Percentiles rank a stretch among this genome's conserved stretches.
Conservation (phyloP, 148 eudicot species). For the Fagopyrum homotropicum region DNA sequence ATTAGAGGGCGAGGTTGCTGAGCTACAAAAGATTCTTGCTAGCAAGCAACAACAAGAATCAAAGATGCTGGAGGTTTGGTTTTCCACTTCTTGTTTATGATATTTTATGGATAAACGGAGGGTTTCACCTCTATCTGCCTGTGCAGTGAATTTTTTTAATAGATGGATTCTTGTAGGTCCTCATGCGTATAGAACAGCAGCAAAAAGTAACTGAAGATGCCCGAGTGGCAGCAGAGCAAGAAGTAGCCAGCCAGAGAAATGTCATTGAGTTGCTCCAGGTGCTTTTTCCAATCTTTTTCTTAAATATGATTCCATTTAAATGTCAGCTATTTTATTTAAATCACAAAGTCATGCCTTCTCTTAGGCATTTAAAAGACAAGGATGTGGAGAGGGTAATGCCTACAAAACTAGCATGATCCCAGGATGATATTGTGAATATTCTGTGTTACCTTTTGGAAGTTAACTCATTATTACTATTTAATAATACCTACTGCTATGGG, state of each 20-base stretch:
- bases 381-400: background rate
- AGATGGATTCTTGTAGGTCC: constrained; percentile 35
- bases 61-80: constrained; percentile 70
- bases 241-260: constrained; percentile 60
- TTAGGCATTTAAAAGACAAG: background rate
- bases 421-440: background rate
- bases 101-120: background rate
- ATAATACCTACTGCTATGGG: too few relatives aligned
- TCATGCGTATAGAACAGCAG: constrained; percentile 87
- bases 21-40: constrained; percentile 48
- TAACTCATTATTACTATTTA: too few relatives aligned
- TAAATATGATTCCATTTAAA: background rate
- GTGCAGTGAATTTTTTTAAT: constrained; percentile 4
- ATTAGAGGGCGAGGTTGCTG: constrained; percentile 61
- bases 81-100: constrained; percentile 8
- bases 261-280: constrained; percentile 64
- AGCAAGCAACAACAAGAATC: constrained; percentile 74
- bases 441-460: background rate
- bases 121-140: background rate
- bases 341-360: background rate
- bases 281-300: constrained; percentile 8
- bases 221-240: constrained; percentile 70
- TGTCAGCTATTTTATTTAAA: background rate
- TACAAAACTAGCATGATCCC: background rate
- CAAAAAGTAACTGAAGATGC: constrained; percentile 77